These are phyloP conservation scores for Wickerhamiella australiensis DNA, from an alignment of 805 yeast genomes.

Conservation along the genomic window DNA sequence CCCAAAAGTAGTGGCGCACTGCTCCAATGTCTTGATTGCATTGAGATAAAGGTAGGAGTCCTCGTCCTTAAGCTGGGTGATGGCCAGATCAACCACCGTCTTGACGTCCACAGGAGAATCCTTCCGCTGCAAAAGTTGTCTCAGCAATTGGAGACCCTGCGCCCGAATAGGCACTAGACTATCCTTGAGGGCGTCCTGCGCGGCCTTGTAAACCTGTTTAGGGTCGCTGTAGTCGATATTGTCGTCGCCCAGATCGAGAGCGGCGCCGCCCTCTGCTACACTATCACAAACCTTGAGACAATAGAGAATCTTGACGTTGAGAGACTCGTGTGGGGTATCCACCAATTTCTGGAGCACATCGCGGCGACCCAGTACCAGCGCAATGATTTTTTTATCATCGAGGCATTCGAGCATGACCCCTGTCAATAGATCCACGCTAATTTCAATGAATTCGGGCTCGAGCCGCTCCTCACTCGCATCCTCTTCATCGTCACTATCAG, in stretches of 20 bases:
- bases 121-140: constrained; percentile 40
- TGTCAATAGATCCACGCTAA: constrained; percentile 27
- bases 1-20: constrained; percentile 39
- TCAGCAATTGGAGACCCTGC: constrained; percentile 59
- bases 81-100: constrained; percentile 48
- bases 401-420: constrained; percentile 25
- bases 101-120: constrained; percentile 40
- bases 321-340: background rate
- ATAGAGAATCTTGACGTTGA: constrained; percentile 19
- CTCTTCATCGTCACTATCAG: constrained; percentile 25
- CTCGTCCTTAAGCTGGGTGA: constrained; percentile 53
- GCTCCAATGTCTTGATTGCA: constrained; percentile 65
- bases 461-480: constrained; percentile 24
- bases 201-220: constrained; percentile 36
- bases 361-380: constrained; percentile 14
- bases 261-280: constrained; percentile 3
- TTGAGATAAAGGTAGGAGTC: constrained; percentile 85
- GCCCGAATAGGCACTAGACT: constrained; percentile 76
- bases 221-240: constrained; percentile 16
- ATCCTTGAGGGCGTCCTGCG: constrained; percentile 58
- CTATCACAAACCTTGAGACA: constrained; percentile 19
- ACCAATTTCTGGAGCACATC: constrained; percentile 2
- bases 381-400: constrained; percentile 13
- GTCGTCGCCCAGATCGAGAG: constrained; percentile 14
- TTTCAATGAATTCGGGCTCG: constrained; percentile 26